Base-by-base conservation (phyloP, 2,329 filamentous ascomycete species). In the Exophiala phaeomuriformis region DNA sequence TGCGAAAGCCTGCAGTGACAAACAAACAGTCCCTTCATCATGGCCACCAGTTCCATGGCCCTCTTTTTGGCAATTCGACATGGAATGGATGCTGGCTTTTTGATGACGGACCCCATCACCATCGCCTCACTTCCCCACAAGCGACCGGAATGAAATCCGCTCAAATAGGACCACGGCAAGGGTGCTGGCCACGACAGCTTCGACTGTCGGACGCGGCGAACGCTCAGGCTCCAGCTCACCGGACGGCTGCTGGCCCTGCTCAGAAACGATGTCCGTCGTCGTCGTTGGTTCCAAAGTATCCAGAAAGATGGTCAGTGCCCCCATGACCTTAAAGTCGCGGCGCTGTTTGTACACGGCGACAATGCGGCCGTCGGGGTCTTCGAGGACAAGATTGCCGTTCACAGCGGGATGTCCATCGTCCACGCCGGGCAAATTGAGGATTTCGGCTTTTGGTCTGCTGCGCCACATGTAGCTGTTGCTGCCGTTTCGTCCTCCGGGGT, bases 271-370 rank as follows among this genome's bases (percentile, higher is more conserved):
- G 19, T 19, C 19, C 19, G 19, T 19, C 19, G 19, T 19, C 19
- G 19, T 19, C 19, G 19, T 10, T 5, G 28, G 39, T 7, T n/a
- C 36, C 36, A 39, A n/a, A 9, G 10, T 12, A 5, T 40, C 39
- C 31, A 41, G 32, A 35, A 58, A 58, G 9, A 58, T 41, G 9
- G 47, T 51, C 36, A 58, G 36, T 2, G 36, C 35, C 10, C 56
- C 56, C 12, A 58, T 33, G 6, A 53, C 47, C 28, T 47, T 9
- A 7, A 37, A 51, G 35, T 58, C 56, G 8, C 56, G 49, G 35
- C 56, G 41, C 41, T 58, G 56, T 33, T 54, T 58, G 35, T 58
- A 58, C 32, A 56, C 53, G 5, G 56, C 56, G 27, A 56, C 44
- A 8, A 56, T 36, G 0, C 10, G 32, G 12, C 31, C 53, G 1